Conservation (phyloP, 352 stramenopile genomes). For the Pythium angustatum region DNA sequence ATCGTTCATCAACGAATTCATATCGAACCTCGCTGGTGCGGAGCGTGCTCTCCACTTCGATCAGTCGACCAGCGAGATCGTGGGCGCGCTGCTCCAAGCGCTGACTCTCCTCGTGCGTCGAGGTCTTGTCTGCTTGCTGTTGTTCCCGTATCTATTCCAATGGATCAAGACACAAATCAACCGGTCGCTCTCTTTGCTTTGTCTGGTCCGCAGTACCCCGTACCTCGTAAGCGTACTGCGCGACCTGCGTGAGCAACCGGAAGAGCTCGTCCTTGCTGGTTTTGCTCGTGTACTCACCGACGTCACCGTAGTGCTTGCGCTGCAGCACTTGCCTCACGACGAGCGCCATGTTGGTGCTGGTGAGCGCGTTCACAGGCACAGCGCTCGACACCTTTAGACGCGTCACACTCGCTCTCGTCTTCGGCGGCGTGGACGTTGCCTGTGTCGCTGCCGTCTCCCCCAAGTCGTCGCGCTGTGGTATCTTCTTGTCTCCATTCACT, state of each 20-base stretch:
- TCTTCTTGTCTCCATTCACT: too few species aligned
- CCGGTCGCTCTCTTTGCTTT: too few species aligned
- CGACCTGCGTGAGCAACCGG: conserved; percentile 43
- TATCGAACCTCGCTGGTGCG: not conserved
- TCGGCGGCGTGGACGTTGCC: too few species aligned
- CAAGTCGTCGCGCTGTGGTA: too few species aligned
- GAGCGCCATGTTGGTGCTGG: conserved; percentile 26
- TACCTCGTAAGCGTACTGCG: conserved; percentile 48
- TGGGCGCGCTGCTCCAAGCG: conserved; percentile 11
- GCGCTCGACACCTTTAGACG: not conserved
- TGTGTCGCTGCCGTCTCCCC: too few species aligned
- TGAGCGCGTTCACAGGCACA: not conserved
- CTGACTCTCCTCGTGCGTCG: conserved; percentile 6
- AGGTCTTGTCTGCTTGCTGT: conserved; percentile 1
- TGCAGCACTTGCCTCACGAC: conserved; percentile 57
- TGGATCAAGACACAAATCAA: not conserved
- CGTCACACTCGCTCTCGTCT: not conserved
- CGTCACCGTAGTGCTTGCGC: conserved; percentile 40
- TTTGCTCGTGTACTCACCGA: conserved; percentile 37
- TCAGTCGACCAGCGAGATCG: conserved; percentile 4
- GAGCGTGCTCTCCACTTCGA: conserved; percentile 3
- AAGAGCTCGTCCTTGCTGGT: conserved; percentile 52
- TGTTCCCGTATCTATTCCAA: conserved; percentile 16
- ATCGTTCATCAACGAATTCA: not conserved
- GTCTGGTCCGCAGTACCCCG: not conserved